Evolutionary conservation across 768 basidiomycete genomes (phyloP).

Genomic region (Neoboletus brunneissimus): DNA sequence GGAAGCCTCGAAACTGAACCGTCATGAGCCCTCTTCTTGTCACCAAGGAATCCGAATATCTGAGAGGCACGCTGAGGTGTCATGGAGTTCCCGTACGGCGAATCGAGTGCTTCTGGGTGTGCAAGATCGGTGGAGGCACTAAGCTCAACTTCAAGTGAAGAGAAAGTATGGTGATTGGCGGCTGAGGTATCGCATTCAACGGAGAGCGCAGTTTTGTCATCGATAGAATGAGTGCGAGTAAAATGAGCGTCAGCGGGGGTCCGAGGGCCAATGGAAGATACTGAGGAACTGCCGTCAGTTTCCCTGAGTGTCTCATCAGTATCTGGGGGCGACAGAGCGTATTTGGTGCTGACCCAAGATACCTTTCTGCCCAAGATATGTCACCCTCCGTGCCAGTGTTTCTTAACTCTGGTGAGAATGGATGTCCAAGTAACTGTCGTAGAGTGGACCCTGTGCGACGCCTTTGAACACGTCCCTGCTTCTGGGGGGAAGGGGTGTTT

Average conservation of each 20-base stretch:
- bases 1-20: conserved; percentile 35
- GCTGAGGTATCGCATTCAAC: conserved; percentile 46
- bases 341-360: conserved; percentile 51
- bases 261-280: conserved; percentile 48
- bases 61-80: conserved; percentile 71
- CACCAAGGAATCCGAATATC: conserved; percentile 68
- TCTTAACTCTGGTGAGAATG: conserved; percentile 29
- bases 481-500: conserved; percentile 43
- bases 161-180: conserved; percentile 44
- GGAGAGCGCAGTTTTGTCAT: conserved; percentile 38
- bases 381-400: conserved; percentile 59
- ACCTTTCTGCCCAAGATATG: conserved; percentile 82
- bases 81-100: conserved; percentile 41
- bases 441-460: conserved; percentile 69
- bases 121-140: conserved; percentile 49
- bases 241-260: conserved; percentile 49
- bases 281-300: conserved; percentile 41
- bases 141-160: conserved; percentile 74
- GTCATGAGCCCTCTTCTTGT: conserved; percentile 39
- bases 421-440: conserved; percentile 65
- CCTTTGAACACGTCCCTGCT: conserved; percentile 49
- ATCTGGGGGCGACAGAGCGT: neutral
- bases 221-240: conserved; percentile 38
- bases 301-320: conserved; percentile 37
- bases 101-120: conserved; percentile 15